phyloP scores from a whole-genome alignment of 2,329 filamentous ascomycete genomes.

The Aschersonia sp. region DNA sequence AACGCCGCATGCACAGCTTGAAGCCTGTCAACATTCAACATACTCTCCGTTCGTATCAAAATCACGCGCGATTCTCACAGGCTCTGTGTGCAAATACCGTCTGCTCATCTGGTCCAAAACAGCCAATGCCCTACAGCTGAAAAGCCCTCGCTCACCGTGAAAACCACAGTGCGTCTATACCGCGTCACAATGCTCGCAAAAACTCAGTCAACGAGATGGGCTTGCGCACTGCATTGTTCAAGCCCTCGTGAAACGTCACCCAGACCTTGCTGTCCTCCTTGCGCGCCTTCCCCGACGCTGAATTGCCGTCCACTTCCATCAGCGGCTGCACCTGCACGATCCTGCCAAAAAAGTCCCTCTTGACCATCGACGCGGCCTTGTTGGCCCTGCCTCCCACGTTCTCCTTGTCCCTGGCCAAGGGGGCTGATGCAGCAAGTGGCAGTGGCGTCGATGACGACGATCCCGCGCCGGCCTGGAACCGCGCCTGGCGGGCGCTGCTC shows the following conservation, averaged over 20 bases:
- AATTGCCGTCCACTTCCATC: slow-evolving; percentile 26
- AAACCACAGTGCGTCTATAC: slow-evolving; percentile 14
- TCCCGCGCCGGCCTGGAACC: slow-evolving; percentile 35
- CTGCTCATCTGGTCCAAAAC: not conserved
- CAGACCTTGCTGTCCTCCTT: slow-evolving; percentile 51
- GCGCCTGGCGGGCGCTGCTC: slow-evolving; percentile 48
- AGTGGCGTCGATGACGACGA: not conserved
- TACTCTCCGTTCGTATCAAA: too few species aligned
- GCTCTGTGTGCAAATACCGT: too few species aligned
- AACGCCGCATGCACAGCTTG: too few species aligned
- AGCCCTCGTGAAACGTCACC: slow-evolving; percentile 81
- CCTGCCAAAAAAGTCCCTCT: slow-evolving; percentile 77
- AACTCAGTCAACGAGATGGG: slow-evolving; percentile 72
- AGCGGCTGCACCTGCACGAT: slow-evolving; percentile 35
- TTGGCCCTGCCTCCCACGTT: slow-evolving; percentile 18
- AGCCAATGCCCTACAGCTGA: not conserved
- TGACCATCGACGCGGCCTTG: slow-evolving; percentile 29
- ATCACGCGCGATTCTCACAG: too few species aligned
- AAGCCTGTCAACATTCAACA: too few species aligned
- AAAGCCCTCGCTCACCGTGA: not conserved
- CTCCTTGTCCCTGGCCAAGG: slow-evolving; percentile 20
- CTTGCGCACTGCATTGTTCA: slow-evolving; percentile 85
- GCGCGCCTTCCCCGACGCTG: slow-evolving; percentile 15
- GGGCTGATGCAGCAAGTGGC: slow-evolving; percentile 3
- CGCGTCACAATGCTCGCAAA: slow-evolving; percentile 39